Evolutionary conservation across 176 grass and related monocot species (phyloP).

Genomic region (Oryza coarctata): DNA sequence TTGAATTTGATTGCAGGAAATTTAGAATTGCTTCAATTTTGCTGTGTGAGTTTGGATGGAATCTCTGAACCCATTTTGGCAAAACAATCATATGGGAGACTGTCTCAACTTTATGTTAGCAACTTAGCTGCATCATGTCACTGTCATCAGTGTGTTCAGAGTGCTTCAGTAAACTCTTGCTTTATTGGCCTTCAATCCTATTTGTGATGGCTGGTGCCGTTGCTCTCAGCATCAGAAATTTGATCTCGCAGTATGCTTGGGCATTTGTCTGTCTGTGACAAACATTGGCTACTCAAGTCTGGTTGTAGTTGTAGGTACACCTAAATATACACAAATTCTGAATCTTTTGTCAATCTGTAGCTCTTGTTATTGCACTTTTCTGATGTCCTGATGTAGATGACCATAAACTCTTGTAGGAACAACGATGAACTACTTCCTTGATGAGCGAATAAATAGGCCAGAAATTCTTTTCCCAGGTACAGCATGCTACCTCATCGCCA

Average conservation of each 20-base stretch:
- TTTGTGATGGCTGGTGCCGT: constrained; percentile 35
- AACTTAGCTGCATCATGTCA: too few relatives aligned
- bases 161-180: too few relatives aligned
- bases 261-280: too few relatives aligned
- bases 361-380: neutral
- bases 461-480: constrained; percentile 45
- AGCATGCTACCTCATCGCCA: constrained; percentile 38
- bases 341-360: neutral
- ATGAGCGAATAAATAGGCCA: constrained; percentile 37
- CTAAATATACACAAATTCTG: neutral
- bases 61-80: neutral
- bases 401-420: neutral
- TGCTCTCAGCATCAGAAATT: constrained; percentile 19
- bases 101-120: too few relatives aligned
- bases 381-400: neutral
- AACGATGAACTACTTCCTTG: constrained; percentile 45
- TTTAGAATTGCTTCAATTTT: neutral
- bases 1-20: neutral
- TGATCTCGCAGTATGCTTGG: constrained; percentile 16
- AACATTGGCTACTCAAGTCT: constrained; percentile 40
- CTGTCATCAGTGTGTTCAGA: neutral
- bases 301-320: constrained; percentile 41
- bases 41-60: neutral
- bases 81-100: neutral
- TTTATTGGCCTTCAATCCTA: constrained; percentile 32